These are phyloP conservation scores for Naganishia kalamii DNA, from an alignment of 768 basidiomycete genomes.

Conservation along the genomic window DNA sequence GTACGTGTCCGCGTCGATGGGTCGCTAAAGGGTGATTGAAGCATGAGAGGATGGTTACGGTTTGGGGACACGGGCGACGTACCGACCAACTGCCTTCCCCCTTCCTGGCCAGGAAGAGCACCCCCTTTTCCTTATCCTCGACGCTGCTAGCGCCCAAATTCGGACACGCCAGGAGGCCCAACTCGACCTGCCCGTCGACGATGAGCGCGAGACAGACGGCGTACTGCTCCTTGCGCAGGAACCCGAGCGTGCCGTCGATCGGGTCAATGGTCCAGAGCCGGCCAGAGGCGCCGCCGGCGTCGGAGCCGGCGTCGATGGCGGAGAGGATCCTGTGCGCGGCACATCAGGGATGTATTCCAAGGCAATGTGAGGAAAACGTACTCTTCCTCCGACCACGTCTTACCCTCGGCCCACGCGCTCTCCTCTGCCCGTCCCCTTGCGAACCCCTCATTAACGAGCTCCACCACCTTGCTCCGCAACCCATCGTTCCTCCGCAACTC, in stretches of 20 bases:
- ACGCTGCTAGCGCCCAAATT: constrained; percentile 61
- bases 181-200: constrained; percentile 66
- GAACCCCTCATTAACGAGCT: constrained; percentile 75
- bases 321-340: constrained; percentile 62
- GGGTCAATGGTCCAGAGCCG: constrained; percentile 54
- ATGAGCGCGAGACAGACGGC: constrained; percentile 84
- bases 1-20: constrained; percentile 5
- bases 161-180: constrained; percentile 87
- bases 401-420: constrained; percentile 33
- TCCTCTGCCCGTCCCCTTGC: constrained; percentile 56
- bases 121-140: constrained; percentile 60
- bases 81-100: constrained; percentile 60
- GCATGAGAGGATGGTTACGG: constrained; percentile 13
- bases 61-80: not conserved
- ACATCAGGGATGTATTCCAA: not conserved
- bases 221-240: constrained; percentile 85
- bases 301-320: constrained; percentile 72
- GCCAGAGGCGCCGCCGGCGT: constrained; percentile 61
- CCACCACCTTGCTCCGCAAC: constrained; percentile 63
- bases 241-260: constrained; percentile 90
- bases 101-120: constrained; percentile 77
- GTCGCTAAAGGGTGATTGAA: not conserved
- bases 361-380: constrained; percentile 28
- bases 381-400: constrained; percentile 34
- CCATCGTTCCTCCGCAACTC: constrained; percentile 59